Conservation (phyloP, 202 grass and related monocot genomes). For the Hordeum pubiflorum region DNA sequence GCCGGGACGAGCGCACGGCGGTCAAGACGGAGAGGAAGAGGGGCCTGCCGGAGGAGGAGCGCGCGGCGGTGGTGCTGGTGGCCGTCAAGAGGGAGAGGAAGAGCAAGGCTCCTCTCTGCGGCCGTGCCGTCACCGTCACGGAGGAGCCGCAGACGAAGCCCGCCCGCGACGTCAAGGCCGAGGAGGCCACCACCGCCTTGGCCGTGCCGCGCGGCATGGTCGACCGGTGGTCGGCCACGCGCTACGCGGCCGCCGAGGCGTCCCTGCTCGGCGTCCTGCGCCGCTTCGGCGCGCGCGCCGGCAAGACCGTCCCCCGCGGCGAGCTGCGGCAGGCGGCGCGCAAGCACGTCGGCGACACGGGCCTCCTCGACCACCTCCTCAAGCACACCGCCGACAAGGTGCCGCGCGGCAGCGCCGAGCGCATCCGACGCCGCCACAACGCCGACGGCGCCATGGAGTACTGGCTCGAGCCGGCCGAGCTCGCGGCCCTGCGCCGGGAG, state of each 20-base stretch:
- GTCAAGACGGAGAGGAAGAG: not conserved
- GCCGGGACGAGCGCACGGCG: not conserved
- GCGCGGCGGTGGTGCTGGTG: not conserved
- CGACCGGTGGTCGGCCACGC: conserved; percentile 42
- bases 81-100: not conserved
- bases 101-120: not conserved
- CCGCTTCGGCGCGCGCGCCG: conserved; percentile 19
- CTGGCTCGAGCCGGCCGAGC: conserved; percentile 71
- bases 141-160: not conserved
- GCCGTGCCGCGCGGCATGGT: not conserved
- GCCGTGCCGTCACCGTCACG: not conserved
- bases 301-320: conserved; percentile 29
- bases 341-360: conserved; percentile 63
- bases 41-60: not conserved
- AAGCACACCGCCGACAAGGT: conserved; percentile 55
- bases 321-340: conserved; percentile 46
- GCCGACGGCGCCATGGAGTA: conserved; percentile 60
- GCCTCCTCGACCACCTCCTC: conserved; percentile 77
- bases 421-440: conserved; percentile 56
- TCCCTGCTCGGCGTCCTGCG: conserved; percentile 39
- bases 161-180: not conserved
- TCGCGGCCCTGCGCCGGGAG: conserved; percentile 30
- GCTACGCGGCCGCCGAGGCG: conserved; percentile 48
- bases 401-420: conserved; percentile 26
- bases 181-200: not conserved